Conservation (phyloP, 2,329 filamentous ascomycete genomes). For the Trichoderma endophyticum region DNA sequence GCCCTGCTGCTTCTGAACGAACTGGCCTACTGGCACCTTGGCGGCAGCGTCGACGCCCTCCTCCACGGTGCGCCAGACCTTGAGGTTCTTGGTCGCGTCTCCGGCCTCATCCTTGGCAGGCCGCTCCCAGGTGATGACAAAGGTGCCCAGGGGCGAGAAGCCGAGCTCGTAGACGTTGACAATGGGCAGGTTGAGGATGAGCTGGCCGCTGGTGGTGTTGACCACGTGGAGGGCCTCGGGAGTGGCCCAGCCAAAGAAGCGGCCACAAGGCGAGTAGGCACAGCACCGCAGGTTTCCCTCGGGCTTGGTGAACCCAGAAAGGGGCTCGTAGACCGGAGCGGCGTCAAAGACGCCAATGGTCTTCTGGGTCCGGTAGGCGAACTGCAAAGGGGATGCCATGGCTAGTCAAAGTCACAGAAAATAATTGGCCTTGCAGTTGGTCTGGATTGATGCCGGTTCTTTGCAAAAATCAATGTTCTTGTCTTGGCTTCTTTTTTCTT, state of each 20-base stretch:
- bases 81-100: conserved; percentile 92
- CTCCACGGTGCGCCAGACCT: conserved; percentile 87
- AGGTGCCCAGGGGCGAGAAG: conserved; percentile 90
- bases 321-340: conserved; percentile 78
- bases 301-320: conserved; percentile 80
- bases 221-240: conserved; percentile 82
- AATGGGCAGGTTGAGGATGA: conserved; percentile 71
- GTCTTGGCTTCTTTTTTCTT: conserved; percentile 2
- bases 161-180: conserved; percentile 89
- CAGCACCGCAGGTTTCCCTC: conserved; percentile 94
- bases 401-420: conserved; percentile 83
- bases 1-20: conserved; percentile 92
- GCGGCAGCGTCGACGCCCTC: conserved; percentile 58
- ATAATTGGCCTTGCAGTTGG: conserved; percentile 20
- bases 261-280: conserved; percentile 91
- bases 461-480: conserved; percentile 16
- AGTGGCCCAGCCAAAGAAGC: conserved; percentile 93
- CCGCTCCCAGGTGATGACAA: conserved; percentile 94
- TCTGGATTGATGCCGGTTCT: conserved; percentile 15
- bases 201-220: conserved; percentile 72
- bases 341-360: conserved; percentile 91
- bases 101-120: conserved; percentile 89
- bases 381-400: conserved; percentile 91
- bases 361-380: conserved; percentile 97
- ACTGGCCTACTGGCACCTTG: conserved; percentile 76